Conservation (phyloP, 805 yeast species). For the Saccharomycopsis microspora region DNA sequence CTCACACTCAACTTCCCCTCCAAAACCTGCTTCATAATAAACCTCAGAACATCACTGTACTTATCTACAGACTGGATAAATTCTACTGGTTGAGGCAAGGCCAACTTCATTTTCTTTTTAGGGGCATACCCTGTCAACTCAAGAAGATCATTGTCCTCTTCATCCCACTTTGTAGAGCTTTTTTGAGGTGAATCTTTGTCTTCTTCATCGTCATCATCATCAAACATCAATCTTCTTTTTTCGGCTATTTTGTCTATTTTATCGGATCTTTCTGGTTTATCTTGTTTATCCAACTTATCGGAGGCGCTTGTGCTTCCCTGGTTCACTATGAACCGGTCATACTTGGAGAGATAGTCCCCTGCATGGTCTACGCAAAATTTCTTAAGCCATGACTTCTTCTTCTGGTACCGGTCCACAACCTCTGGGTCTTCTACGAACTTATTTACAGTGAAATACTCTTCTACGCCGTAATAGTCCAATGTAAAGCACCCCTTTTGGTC, state of each 20-base stretch:
- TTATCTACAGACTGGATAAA: neutral
- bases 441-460: constrained; percentile 10
- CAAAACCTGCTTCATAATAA: constrained; percentile 11
- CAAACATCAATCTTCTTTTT: constrained; percentile 6
- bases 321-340: constrained; percentile 4
- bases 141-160: constrained; percentile 12
- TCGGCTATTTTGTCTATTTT: constrained; percentile 2
- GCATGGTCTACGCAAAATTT: constrained; percentile 13
- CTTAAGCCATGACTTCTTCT: constrained; percentile 13
- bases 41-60: neutral
- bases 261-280: constrained; percentile 2
- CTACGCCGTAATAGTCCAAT: constrained; percentile 10
- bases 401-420: constrained; percentile 7
- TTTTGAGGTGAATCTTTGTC: neutral
- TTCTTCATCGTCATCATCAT: constrained; percentile 3
- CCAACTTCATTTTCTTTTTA: constrained; percentile 2
- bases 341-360: constrained; percentile 9
- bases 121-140: constrained; percentile 14
- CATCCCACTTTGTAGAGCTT: constrained; percentile 6
- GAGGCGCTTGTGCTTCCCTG: neutral
- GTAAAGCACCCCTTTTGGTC: constrained; percentile 10
- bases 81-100: neutral
- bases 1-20: neutral
- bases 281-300: constrained; percentile 1
- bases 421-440: constrained; percentile 7